Evolutionary conservation across 202 grass and related monocot species (phyloP), one percentile per base, ranked within the genome.

Genomic region (Bolboschoenoplectus hybrid): DNA sequence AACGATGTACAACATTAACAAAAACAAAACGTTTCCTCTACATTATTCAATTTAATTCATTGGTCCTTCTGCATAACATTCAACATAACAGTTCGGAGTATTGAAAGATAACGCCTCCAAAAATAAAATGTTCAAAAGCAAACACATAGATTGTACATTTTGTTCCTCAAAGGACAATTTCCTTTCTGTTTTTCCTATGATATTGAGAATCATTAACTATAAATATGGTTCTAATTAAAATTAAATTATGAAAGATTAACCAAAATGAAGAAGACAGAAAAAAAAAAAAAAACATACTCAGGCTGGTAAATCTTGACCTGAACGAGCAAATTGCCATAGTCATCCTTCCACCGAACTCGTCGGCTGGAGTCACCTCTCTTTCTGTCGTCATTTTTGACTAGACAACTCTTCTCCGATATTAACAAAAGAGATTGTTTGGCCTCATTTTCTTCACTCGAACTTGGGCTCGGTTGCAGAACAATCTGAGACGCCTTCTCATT

Each of bases 271-370:
- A 56, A 9, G 0, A 17, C 32, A 72, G 20, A 38, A 58, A 6
- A 51, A 0, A 58, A 6, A 51, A 0, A 60, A 9, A n/a, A 26
- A 68, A 84, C 82, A 63, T 84, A 84, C 82, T 84, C 82, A 2
- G 82, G 82, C 63, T 66, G 34, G 38, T 53, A 84, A 55, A 68
- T n/a, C 46, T 84, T 84, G 82, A 84, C 49, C 36, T 84, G 47
- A 84, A 70, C 82, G 55, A 84, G 82, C 61, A 50, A 16, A 20
- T 70, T 84, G 61, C 82, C 82, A 84, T 17, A 53, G 9, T 69
- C 82, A 53, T 84, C 82, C 50, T 84, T 84, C 82, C 82, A 84
- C 45, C 66, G 82, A 57, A 84, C 35, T 68, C 63, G 69, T 17
- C 66, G 63, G 47, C 38, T 63, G 7, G 82, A 55, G 51, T 84